Evolutionary conservation across 768 basidiomycete genomes (phyloP), one percentile per base, ranked within the genome.

Genomic region (Pleurotus ostreatus): DNA sequence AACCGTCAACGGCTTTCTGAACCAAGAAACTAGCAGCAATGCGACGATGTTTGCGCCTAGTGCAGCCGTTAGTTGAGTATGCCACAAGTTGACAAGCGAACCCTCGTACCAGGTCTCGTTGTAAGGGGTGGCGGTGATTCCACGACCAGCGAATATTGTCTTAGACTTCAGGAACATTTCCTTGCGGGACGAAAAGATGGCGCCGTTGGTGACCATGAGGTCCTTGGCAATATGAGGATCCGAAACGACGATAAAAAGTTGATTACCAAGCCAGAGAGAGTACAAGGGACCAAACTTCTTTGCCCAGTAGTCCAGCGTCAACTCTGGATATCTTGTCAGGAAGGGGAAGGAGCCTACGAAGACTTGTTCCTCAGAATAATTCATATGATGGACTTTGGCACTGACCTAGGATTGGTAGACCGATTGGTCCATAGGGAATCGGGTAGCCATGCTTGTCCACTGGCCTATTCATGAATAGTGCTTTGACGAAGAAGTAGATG

Each of bases 171-270:
- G 63, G 62, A 75, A 79, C 62, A 71, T 73, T 34, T 71, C 67
- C 58, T 77, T 78, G n/a, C 78, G 66, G 11, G 74, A 74, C n/a
- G 78, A 79, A 58, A 78, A 80, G 16, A 74, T 66, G 11, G 75
- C 65, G 46, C 78, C 75, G 43, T 78, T 76, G 16, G 71, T 71
- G 20, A 78, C 72, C 61, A 79, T 63, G 26, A 80, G 66, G 55
- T 79, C 78, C 48, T 73, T 73, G 0, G 70, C 77, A 8, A 79
- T 69, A 20, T 67, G 65, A 4, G 77, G 71, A 59, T 78, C 76
- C 4, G 77, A 78, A 30, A 80, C 56, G 43, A 78, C 64, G 48
- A 80, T 69, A 59, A 78, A 76, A n/a, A 78, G 73, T 57, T 78
- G 78, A 57, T 76, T 72, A 13, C 78, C 78, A 18, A 80, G 68